A percentile compares a stretch with the other conserved stretches of the same genome.
Evolutionary conservation across 257 asterid species (phyloP).

Genomic region (Fraxinus cuspidata): DNA sequence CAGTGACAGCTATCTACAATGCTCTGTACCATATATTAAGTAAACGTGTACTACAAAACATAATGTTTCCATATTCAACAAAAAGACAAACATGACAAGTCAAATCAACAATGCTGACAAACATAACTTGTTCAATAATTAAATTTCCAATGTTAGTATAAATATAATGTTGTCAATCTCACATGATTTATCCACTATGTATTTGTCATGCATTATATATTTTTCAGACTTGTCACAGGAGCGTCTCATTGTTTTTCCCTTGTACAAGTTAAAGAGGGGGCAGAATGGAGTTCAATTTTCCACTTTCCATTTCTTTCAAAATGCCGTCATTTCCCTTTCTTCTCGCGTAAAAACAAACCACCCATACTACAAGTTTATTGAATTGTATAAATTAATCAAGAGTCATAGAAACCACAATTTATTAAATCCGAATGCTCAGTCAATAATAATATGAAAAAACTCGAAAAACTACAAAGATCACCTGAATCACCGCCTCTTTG

Average conservation of each 20-base stretch:
- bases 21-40: background rate
- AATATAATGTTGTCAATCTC: background rate
- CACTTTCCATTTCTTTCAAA: background rate
- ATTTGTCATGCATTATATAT: background rate
- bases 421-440: background rate
- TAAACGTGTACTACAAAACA: background rate
- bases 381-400: background rate
- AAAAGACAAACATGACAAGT: background rate
- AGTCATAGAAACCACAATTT: background rate
- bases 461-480: conserved; percentile 12
- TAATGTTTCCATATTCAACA: background rate
- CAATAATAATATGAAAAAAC: conserved; percentile 1
- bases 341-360: background rate
- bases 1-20: background rate
- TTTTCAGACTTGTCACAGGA: background rate
- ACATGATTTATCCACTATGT: background rate
- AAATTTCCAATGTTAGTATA: background rate
- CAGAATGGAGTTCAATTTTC: background rate
- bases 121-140: background rate
- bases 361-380: background rate
- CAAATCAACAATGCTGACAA: background rate
- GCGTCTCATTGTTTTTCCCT: background rate
- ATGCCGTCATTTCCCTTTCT: background rate
- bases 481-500: conserved; percentile 63
- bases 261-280: background rate